Evolutionary conservation across 805 yeast species (phyloP), one percentile per base, ranked within the genome.

Genomic region (Ogataea nitratoaversa): DNA sequence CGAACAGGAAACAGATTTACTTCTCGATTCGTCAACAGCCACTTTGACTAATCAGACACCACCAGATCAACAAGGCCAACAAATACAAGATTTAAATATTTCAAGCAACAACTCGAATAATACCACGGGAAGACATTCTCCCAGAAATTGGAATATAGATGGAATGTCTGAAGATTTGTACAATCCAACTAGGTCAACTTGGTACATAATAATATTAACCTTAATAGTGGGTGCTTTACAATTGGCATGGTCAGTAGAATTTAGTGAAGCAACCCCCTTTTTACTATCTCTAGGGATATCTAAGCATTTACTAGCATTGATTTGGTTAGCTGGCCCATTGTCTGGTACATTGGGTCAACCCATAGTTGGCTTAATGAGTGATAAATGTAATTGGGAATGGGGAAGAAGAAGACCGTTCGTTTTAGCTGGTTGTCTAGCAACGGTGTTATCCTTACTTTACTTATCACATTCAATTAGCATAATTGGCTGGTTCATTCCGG

Each of bases 261-360:
- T 79, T 50, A 71, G 80, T 4, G 79, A 78, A 46, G 82, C 82
- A 3, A 78, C 80, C 3, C 81, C 84, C 0, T 78, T 71, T 48
- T 54, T 79, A 13, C 57, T 78, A n/a, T 75, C 81, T 0, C 59
- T 79, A n/a, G 85, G 85, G 4, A 63, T 79, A 35, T 72, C 83
- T 2, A 78, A 77, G 49, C 70, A 74, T 18, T 50, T 68, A 0
- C 56, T 79, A 48, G 78, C 82, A 6, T 59, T 79, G 34, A 71
- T 79, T 4, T 79, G 85, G 86, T 68, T 79, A 18, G 83, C 84
- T 1, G 84, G 85, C 2, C 85, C 86, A 0, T 50, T 78, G 13
- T 72, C 81, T 12, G 85, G 85, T 1, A 68, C 80, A 0, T 47
- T 79, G 18, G 82, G 82, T 0, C 85, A 79, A 56, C 86, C 86